Percentiles rank a stretch among this genome's conserved stretches.
phyloP scores from a whole-genome alignment of 495 filamentous ascomycete genomes.

The Cudoniella acicularis region DNA sequence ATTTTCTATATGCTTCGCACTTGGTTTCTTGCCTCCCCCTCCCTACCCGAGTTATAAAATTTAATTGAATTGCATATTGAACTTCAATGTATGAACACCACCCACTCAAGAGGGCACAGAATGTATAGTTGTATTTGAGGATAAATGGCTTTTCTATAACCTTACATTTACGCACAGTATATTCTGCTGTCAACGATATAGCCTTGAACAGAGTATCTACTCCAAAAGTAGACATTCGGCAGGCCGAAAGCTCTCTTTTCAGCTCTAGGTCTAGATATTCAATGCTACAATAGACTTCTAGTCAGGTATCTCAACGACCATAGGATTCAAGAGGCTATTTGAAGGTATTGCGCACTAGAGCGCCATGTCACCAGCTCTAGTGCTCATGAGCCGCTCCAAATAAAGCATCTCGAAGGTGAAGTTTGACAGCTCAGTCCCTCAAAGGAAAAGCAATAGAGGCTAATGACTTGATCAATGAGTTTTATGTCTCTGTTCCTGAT shows the following conservation, averaged over 20 bases:
- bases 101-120: conserved; percentile 1
- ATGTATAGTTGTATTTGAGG: conserved; percentile 1
- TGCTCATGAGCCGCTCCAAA: conserved; percentile 17
- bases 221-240: conserved; percentile 9
- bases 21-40: not conserved
- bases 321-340: conserved; percentile 17
- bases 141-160: conserved; percentile 3
- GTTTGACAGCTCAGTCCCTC: conserved; percentile 13
- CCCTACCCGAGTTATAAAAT: not conserved
- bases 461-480: conserved; percentile 12
- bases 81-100: not conserved
- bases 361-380: conserved; percentile 6
- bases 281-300: conserved; percentile 6
- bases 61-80: not conserved
- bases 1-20: not conserved
- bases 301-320: conserved; percentile 1
- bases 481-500: conserved; percentile 19
- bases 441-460: conserved; percentile 15
- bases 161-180: conserved; percentile 8
- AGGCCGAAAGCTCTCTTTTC: conserved; percentile 10
- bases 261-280: conserved; percentile 8
- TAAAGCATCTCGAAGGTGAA: conserved; percentile 19
- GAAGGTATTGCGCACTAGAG: conserved; percentile 14
- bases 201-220: conserved; percentile 7
- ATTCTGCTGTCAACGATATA: conserved; percentile 9